Percentiles rank a stretch among this genome's conserved stretches.
Evolutionary conservation across 768 basidiomycete genomes (phyloP).

Genomic region (Porphyrellus cyaneotinctus): DNA sequence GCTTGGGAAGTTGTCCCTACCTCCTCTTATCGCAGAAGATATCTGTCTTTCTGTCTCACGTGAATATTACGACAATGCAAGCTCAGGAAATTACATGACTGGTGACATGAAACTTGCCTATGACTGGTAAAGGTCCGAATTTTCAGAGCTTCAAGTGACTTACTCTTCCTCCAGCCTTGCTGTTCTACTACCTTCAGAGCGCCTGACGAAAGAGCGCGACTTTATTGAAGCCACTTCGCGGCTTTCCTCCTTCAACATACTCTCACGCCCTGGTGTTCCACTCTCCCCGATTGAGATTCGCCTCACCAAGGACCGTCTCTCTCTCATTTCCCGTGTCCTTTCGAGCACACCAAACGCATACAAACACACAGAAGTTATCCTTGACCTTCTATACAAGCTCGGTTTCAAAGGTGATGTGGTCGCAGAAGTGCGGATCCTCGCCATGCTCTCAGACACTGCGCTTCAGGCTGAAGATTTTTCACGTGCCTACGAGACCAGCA

Average conservation of each 20-base stretch:
- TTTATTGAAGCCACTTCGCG: slow-evolving; percentile 98
- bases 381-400: slow-evolving; percentile 86
- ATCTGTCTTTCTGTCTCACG: slow-evolving; percentile 76
- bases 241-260: slow-evolving; percentile 87
- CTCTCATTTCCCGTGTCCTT: slow-evolving; percentile 82
- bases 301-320: slow-evolving; percentile 82
- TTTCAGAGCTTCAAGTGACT: neutral
- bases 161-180: slow-evolving; percentile 52
- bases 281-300: slow-evolving; percentile 93
- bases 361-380: slow-evolving; percentile 86
- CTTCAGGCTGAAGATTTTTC: slow-evolving; percentile 77
- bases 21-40: slow-evolving; percentile 55
- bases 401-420: slow-evolving; percentile 67
- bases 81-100: slow-evolving; percentile 83
- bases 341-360: slow-evolving; percentile 83
- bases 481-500: slow-evolving; percentile 66
- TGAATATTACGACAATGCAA: slow-evolving; percentile 95
- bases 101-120: slow-evolving; percentile 98
- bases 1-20: slow-evolving; percentile 45
- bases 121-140: slow-evolving; percentile 63
- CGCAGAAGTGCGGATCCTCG: slow-evolving; percentile 78
- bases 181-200: slow-evolving; percentile 63
- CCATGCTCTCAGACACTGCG: slow-evolving; percentile 90
- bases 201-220: slow-evolving; percentile 66
- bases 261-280: slow-evolving; percentile 66